A percentile compares a stretch with the other conserved stretches of the same genome.
phyloP scores from a whole-genome alignment of 805 yeast species.

The Tanozyma kutaoensis region DNA sequence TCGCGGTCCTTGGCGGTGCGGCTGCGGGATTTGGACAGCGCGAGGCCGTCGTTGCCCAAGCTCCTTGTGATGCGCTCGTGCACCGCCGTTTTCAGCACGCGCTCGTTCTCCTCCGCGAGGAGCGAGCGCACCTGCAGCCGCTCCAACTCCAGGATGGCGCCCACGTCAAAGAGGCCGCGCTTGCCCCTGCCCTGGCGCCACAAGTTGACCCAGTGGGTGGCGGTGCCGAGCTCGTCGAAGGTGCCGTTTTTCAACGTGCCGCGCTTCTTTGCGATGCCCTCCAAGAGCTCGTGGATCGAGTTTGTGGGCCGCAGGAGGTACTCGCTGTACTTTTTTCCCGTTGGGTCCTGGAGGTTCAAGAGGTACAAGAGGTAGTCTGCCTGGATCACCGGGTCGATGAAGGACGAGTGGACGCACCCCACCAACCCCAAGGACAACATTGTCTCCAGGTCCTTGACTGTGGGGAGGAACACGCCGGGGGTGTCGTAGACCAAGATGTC shows the following conservation, averaged over 20 bases:
- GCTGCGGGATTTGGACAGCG: conserved; percentile 18
- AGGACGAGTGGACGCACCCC: conserved; percentile 57
- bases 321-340: conserved; percentile 29
- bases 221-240: conserved; percentile 45
- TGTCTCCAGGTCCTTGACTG: conserved; percentile 45
- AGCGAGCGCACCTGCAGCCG: conserved; percentile 11
- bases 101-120: conserved; percentile 13
- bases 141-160: conserved; percentile 17
- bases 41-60: conserved; percentile 27
- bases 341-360: conserved; percentile 48
- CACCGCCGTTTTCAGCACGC: conserved; percentile 16
- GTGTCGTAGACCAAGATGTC: conserved; percentile 70
- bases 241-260: conserved; percentile 17
- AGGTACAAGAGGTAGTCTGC: conserved; percentile 76
- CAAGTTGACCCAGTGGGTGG: conserved; percentile 46
- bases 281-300: conserved; percentile 43
- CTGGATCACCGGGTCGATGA: conserved; percentile 73
- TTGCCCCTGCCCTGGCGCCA: conserved; percentile 43
- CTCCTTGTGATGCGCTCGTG: conserved; percentile 16
- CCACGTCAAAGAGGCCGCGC: conserved; percentile 22
- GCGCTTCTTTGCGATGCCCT: conserved; percentile 29
- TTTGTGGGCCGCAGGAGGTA: conserved; percentile 58
- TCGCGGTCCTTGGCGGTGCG: conserved; percentile 32
- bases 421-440: conserved; percentile 65
- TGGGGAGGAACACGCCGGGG: conserved; percentile 86